Evolutionary conservation across 2,329 filamentous ascomycete species (phyloP), one percentile per base, ranked within the genome.

Genomic region (Macrophomina tecta): DNA sequence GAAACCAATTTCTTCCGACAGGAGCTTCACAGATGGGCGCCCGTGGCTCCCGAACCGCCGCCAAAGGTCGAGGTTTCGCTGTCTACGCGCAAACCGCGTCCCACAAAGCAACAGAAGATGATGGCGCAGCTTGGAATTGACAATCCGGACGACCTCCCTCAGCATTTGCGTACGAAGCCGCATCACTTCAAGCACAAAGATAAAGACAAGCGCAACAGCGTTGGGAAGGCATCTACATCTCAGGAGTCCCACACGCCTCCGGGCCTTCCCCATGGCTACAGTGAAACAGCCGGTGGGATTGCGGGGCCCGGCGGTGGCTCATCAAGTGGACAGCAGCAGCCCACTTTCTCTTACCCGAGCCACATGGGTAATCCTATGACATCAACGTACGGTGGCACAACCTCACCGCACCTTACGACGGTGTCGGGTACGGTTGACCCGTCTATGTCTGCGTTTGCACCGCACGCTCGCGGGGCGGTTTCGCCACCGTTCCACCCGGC

Each of bases 1-100:
- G 95, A 99, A 81, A 97, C 94, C n/a, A 99, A 99, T 76, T 97
- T 96, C 78, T 94, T 99, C 82, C 90, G 94, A 30, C 93, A 97
- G 76, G 93, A 97, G 75, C 84, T 99, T 66, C 95, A 99, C 80
- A 96, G 93, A 76, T 97, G 92, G 91, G 93, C 90, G 46, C 94
- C 94, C 2, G 92, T 98, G 32, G 94, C 95, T 1, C 91, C 93
- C 0, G 86, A 92, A 14, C 84, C 95, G 12, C 95, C 95, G 3
- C 94, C 94, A 28, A 89, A 96, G 45, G 85, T 97, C 9, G 91
- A 97, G 69, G 87, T 90, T 16, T 98, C 94, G 0, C 87, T 94
- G 69, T 97, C 94, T 60, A 99, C 95, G 4, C 88, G 95, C 67
- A 99, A 99, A 79, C 95, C 95, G 48, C 89, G 95, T 8, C 95